Percentiles rank a stretch among this genome's conserved stretches.
Conservation (phyloP, 2,329 filamentous ascomycete genomes). For the Periconia digitata region DNA sequence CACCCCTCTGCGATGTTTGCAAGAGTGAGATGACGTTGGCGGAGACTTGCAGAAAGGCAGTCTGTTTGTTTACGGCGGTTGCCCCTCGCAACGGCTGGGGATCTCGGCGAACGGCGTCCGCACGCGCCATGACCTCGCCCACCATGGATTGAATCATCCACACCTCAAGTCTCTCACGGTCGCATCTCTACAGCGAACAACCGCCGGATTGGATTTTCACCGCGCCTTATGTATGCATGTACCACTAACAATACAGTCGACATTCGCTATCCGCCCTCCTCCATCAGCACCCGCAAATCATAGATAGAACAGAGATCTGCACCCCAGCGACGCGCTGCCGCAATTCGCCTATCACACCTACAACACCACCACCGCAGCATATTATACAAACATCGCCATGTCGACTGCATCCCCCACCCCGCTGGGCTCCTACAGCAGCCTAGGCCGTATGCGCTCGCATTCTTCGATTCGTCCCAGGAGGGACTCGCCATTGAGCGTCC, state of each 20-base stretch:
- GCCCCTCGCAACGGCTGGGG: slow-evolving; percentile 23
- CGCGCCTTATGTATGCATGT: slow-evolving; percentile 44
- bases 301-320: slow-evolving; percentile 19
- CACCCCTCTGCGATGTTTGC: too few relatives aligned
- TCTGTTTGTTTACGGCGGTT: slow-evolving; percentile 16
- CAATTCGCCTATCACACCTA: neutral
- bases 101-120: slow-evolving; percentile 24
- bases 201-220: slow-evolving; percentile 18
- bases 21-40: too few relatives aligned
- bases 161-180: slow-evolving; percentile 18
- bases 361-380: neutral
- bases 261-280: slow-evolving; percentile 40
- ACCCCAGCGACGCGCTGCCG: slow-evolving; percentile 15
- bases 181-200: slow-evolving; percentile 41
- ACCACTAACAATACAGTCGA: slow-evolving; percentile 40
- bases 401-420: slow-evolving; percentile 45
- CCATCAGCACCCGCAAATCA: slow-evolving; percentile 13
- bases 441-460: slow-evolving; percentile 40
- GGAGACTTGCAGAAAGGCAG: too few relatives aligned
- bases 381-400: slow-evolving; percentile 34
- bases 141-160: slow-evolving; percentile 8
- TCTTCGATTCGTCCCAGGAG: slow-evolving; percentile 42
- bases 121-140: slow-evolving; percentile 21
- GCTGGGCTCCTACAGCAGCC: slow-evolving; percentile 37
- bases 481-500: slow-evolving; percentile 50